Base-by-base conservation (phyloP, 225 moss, liverwort and hornwort genomes). In the Physcomitrium patens region DNA sequence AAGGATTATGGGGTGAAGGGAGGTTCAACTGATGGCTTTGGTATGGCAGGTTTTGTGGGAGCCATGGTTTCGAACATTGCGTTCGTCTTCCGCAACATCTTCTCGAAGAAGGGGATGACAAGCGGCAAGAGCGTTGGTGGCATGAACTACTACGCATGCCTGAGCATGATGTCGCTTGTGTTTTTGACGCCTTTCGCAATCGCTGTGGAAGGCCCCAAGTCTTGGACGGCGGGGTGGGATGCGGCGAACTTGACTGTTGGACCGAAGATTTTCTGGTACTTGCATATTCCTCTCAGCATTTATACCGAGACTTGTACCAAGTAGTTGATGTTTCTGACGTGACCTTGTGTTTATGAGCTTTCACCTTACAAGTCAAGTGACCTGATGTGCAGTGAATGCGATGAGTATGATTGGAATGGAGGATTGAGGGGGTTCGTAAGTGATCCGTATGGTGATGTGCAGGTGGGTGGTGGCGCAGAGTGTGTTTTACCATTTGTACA, bases 391-490 rank as follows among this genome's bases (percentile, higher is more conserved):
- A 23, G 61, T 47, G 50, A 51, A 28, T 5, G 9, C 37, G 22
- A 23, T 50, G 26, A 71, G 45, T 16, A 18, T 60, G 19, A 10
- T 58, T 24, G 24, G 26, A 58, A 58, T 48, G 27, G 71, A 8
- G 47, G 18, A 10, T 26, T 9, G 12, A 72, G 8, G 9, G 41
- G 19, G 12, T 42, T 42, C 31, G n/a, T n/a, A 27, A 13, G 45
- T 31, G 24, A 37, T 67, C 3, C 12, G 55, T 64, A 47, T 5
- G 22, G 24, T 60, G 0, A 0, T 43, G 9, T 77, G 83, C 91
- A 97, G 97, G 97, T 97, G 97, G 97, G 93, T 94, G 59, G 75
- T 78, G 3, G 89, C 93, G 17, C 97, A 97, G 85, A 97, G 97
- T 74, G 83, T 97, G 22, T 97, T 97, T 72, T 97, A 97, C 71